A percentile compares a stretch with the other conserved stretches of the same genome.
These are phyloP conservation scores for Chalciporus piperatus DNA, from an alignment of 768 basidiomycete genomes.

Conservation along the genomic window DNA sequence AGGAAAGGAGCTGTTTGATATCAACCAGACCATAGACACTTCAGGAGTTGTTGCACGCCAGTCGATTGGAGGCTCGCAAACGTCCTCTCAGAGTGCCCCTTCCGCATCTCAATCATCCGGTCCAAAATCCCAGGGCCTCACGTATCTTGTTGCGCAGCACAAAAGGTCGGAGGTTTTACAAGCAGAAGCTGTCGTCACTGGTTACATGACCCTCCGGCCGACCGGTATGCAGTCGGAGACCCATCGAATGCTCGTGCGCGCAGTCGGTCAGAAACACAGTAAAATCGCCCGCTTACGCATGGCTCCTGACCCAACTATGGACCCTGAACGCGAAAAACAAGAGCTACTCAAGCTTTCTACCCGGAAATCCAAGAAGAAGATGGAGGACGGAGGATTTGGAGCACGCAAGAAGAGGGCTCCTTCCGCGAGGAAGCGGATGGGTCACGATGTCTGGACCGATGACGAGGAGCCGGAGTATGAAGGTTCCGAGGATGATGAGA, in stretches of 20 bases:
- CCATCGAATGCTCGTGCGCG: conserved; percentile 83
- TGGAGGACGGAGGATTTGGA: conserved; percentile 49
- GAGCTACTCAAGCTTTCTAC: conserved; percentile 64
- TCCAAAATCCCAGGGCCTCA: conserved; percentile 67
- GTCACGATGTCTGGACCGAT: conserved; percentile 60
- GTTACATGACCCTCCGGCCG: conserved; percentile 80
- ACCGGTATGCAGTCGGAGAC: conserved; percentile 90
- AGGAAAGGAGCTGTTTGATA: conserved; percentile 93
- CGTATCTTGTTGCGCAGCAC: conserved; percentile 88
- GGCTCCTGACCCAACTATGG: conserved; percentile 72
- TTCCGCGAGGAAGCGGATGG: conserved; percentile 38
- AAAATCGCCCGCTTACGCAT: conserved; percentile 77
- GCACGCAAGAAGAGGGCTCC: conserved; percentile 47
- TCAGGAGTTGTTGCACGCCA: conserved; percentile 66
- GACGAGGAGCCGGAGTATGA: conserved; percentile 63
- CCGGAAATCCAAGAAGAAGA: conserved; percentile 60
- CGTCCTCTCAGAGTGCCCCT: conserved; percentile 39
- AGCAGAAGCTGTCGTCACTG: conserved; percentile 78
- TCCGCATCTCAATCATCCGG: conserved; percentile 36
- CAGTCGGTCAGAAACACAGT: conserved; percentile 82
- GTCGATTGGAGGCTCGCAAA: conserved; percentile 46
- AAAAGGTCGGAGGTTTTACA: conserved; percentile 85
- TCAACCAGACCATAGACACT: conserved; percentile 74
- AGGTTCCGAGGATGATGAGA: conserved; percentile 58
- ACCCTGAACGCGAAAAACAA: conserved; percentile 71